Evolutionary conservation across 345 rosid species (phyloP), one percentile per base, ranked within the genome.

Genomic region (Syzygium aqueum): DNA sequence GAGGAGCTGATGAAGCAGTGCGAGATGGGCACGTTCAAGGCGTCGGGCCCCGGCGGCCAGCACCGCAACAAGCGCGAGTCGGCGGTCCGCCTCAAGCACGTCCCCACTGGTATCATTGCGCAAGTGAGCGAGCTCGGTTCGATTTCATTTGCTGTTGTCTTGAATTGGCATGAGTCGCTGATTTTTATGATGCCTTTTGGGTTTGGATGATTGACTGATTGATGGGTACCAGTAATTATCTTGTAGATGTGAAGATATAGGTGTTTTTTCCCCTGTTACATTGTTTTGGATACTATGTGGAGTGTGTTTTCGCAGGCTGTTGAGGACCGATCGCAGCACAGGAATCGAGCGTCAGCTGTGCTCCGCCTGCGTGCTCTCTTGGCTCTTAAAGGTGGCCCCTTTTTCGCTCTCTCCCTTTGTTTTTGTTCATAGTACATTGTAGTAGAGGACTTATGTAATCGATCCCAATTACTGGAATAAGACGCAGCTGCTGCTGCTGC

Each of bases 11-110:
- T 95, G 95, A 94, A 89, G 86, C 95, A 95, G 86, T 97, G 99
- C 88, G 93, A 93, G 85, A 90, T 95, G 90, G 92, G 77, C 82
- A 95, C 95, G 1, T 97, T 93, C 87, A 95, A 94, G 90, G 89
- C 96, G 10, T 96, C 98, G 27, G 98, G 99, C 2, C 98, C 98
- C 2, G 99, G 99, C 23, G 99, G 99, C 53, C 99, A 97, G 87
- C 99, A 96, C 94, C 94, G 99, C 53, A 97, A 97, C 92, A 97
- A 97, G 86, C 96, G 99, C 11, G 99, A 96, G 89, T 94, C 99
- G 22, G 99, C 99, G 54, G 98, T 97, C 23, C 94, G 99, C 37
- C 89, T 97, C 85, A 96, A 94, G 93, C 99, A 97, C 80, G 87
- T 93, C 23, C 99, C 99, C 53, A 97, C 99, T 51, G 98, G 98